A percentile compares a stretch with the other conserved stretches of the same genome.
These are phyloP conservation scores for Tuber aestivum DNA, from an alignment of 495 filamentous ascomycete genomes.

Conservation along the genomic window DNA sequence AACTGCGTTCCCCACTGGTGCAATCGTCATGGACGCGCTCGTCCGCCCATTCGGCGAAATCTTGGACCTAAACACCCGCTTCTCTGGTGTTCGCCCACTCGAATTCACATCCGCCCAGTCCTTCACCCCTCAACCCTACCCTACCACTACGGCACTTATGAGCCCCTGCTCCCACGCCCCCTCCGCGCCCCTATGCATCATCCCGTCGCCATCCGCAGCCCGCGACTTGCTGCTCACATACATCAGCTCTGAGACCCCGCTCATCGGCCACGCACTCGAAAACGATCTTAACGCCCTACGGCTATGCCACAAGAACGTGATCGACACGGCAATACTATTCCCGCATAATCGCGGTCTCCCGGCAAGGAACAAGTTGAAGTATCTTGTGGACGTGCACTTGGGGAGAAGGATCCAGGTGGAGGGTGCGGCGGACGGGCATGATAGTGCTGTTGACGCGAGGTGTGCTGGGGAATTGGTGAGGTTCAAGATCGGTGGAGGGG, in stretches of 20 bases:
- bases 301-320: slow-evolving; percentile 72
- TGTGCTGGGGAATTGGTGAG: slow-evolving; percentile 81
- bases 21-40: slow-evolving; percentile 71
- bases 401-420: slow-evolving; percentile 71
- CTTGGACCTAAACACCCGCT: slow-evolving; percentile 83
- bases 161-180: slow-evolving; percentile 26
- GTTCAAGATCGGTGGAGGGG: slow-evolving; percentile 58
- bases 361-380: slow-evolving; percentile 65
- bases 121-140: slow-evolving; percentile 45
- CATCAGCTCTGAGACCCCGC: slow-evolving; percentile 65
- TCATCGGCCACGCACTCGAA: slow-evolving; percentile 90
- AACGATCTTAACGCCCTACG: slow-evolving; percentile 84
- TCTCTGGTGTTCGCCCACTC: slow-evolving; percentile 73
- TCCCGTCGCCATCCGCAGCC: slow-evolving; percentile 63
- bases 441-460: slow-evolving; percentile 80
- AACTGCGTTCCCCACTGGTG: slow-evolving; percentile 74
- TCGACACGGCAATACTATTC: slow-evolving; percentile 82
- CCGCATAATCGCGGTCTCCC: slow-evolving; percentile 72
- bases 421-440: slow-evolving; percentile 62
- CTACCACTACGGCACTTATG: slow-evolving; percentile 13
- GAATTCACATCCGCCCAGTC: slow-evolving; percentile 63
- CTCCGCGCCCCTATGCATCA: slow-evolving; percentile 46
- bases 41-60: slow-evolving; percentile 78
- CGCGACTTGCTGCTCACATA: slow-evolving; percentile 65
- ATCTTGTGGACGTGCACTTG: slow-evolving; percentile 59